phyloP scores from a whole-genome alignment of 2,329 filamentous ascomycete genomes.

The Pochonia chlamydosporia region DNA sequence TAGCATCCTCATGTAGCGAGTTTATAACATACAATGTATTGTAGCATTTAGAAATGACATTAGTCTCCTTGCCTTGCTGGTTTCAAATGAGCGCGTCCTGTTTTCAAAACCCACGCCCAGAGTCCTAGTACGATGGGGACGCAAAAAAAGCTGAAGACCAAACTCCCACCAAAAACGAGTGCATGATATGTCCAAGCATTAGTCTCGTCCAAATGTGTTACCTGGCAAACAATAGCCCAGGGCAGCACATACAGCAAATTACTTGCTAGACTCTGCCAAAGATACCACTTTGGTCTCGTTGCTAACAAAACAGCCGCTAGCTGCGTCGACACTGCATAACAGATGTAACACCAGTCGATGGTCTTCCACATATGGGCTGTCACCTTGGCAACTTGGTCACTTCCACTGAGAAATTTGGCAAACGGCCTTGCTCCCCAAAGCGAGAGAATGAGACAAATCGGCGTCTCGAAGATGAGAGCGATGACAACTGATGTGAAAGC shows the following conservation, averaged over 20 bases:
- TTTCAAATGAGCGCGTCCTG: conserved; percentile 30
- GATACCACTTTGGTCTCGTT: conserved; percentile 59
- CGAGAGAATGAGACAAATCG: conserved; percentile 57
- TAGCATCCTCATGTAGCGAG: not conserved
- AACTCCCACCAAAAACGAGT: conserved; percentile 60
- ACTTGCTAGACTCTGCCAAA: conserved; percentile 59
- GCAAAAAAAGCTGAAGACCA: conserved; percentile 61
- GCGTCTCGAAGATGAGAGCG: conserved; percentile 54
- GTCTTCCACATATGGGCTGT: conserved; percentile 60
- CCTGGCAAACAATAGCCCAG: conserved; percentile 60
- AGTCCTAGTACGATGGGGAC: conserved; percentile 42
- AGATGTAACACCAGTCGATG: conserved; percentile 63
- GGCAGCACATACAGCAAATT: conserved; percentile 65
- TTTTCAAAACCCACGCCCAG: conserved; percentile 46
- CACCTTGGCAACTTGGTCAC: conserved; percentile 50
- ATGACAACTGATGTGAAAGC: conserved; percentile 47
- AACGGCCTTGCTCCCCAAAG: conserved; percentile 53
- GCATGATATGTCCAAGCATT: conserved; percentile 64
- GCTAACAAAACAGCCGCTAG: conserved; percentile 59
- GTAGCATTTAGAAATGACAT: conserved; percentile 26
- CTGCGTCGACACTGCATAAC: conserved; percentile 61
- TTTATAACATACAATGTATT: not conserved
- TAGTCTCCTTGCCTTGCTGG: too few species aligned
- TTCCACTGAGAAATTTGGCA: conserved; percentile 55
- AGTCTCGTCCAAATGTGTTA: conserved; percentile 35